These are phyloP conservation scores for Paramecium caudatum DNA, from an alignment of 73 alveolate species.

Conservation along the genomic window DNA sequence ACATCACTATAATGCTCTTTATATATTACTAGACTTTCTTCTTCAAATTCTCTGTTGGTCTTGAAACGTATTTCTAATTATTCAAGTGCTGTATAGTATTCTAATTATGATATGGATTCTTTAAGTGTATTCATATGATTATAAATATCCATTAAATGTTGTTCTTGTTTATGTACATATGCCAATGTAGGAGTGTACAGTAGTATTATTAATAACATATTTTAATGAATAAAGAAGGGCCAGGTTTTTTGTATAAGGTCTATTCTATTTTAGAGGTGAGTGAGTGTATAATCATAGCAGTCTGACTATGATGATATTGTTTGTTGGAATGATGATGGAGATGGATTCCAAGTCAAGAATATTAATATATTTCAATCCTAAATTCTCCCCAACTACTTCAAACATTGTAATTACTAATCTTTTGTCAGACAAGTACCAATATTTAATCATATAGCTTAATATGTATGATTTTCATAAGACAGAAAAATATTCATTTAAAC, in stretches of 20 bases:
- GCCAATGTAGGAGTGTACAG: neutral
- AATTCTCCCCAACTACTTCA: slow-evolving; percentile 95
- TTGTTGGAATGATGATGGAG: slow-evolving; percentile 96
- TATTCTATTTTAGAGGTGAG: slow-evolving; percentile 43
- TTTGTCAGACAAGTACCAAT: slow-evolving; percentile 91
- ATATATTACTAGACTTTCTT: slow-evolving; percentile 17
- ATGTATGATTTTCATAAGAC: slow-evolving; percentile 93
- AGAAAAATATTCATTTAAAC: slow-evolving; percentile 74
- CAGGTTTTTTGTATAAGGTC: slow-evolving; percentile 61
- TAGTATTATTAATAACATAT: slow-evolving; percentile 42
- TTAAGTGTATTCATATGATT: neutral
- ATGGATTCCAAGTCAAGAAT: slow-evolving; percentile 89
- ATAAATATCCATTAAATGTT: slow-evolving; percentile 5
- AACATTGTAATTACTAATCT: slow-evolving; percentile 96
- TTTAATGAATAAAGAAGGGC: slow-evolving; percentile 59
- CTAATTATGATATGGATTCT: slow-evolving; percentile 48
- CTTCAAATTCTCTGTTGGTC: slow-evolving; percentile 30
- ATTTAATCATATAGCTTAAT: slow-evolving; percentile 74
- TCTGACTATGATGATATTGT: slow-evolving; percentile 90
- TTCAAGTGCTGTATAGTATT: slow-evolving; percentile 52
- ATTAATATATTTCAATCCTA: slow-evolving; percentile 92
- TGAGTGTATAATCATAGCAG: slow-evolving; percentile 68
- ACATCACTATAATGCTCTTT: slow-evolving; percentile 58
- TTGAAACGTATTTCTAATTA: neutral
- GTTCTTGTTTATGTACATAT: slow-evolving; percentile 32